Evolutionary conservation across 2,329 filamentous ascomycete species (phyloP).

Genomic region (Diaporthe sp.): DNA sequence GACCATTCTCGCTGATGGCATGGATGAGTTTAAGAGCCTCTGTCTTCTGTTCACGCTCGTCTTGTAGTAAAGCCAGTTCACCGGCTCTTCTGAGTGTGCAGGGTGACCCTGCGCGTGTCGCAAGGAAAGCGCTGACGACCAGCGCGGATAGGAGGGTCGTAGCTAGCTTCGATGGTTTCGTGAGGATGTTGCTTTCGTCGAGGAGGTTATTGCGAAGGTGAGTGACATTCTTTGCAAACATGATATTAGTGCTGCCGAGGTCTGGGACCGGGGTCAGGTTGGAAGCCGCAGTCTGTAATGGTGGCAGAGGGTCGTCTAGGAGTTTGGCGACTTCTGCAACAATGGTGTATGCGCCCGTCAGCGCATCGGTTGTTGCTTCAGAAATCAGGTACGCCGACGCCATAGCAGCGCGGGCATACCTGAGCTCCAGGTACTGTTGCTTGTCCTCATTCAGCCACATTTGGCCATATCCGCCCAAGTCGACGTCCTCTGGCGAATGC

Average conservation of each 20-base stretch:
- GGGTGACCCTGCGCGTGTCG: conserved; percentile 64
- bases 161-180: conserved; percentile 68
- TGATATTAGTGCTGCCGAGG: conserved; percentile 49
- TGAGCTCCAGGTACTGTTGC: conserved; percentile 70
- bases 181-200: conserved; percentile 73
- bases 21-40: conserved; percentile 73
- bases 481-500: conserved; percentile 79
- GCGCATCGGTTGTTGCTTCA: conserved; percentile 68
- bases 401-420: conserved; percentile 77
- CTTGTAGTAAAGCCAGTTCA: conserved; percentile 75
- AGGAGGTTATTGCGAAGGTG: conserved; percentile 68
- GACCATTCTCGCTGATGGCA: conserved; percentile 60
- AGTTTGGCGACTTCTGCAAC: conserved; percentile 71
- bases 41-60: conserved; percentile 73
- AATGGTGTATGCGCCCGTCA: conserved; percentile 73
- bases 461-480: conserved; percentile 72
- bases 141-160: conserved; percentile 74
- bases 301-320: conserved; percentile 70
- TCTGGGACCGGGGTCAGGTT: conserved; percentile 58
- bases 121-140: conserved; percentile 70
- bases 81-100: conserved; percentile 67
- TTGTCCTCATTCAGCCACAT: conserved; percentile 72
- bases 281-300: conserved; percentile 62
- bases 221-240: conserved; percentile 57
- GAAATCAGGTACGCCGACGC: conserved; percentile 78